phyloP scores from a whole-genome alignment of 371 early-diverging fungal genomes.

The Mortierella sp. region DNA sequence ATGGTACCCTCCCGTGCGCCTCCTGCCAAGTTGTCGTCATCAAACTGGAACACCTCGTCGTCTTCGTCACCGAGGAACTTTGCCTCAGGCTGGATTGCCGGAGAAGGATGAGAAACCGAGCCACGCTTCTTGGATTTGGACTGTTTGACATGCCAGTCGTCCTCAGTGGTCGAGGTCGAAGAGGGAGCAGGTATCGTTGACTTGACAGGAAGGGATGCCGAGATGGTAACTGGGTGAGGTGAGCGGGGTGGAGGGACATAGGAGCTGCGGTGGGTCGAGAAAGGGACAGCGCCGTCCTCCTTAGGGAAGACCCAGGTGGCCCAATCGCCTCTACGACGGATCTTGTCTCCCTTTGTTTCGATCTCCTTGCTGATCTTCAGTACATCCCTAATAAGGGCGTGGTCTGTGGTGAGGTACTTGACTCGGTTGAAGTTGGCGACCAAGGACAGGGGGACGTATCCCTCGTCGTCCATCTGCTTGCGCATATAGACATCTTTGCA shows the following conservation, averaged over 20 bases:
- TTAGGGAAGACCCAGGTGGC: constrained; percentile 80
- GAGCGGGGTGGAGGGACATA: constrained; percentile 37
- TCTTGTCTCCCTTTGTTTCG: constrained; percentile 72
- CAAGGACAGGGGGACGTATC: constrained; percentile 80
- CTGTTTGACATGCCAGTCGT: constrained; percentile 53
- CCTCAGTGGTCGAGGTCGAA: constrained; percentile 25
- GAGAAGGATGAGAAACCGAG: constrained; percentile 38
- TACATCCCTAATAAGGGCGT: constrained; percentile 72
- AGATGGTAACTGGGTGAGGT: constrained; percentile 32
- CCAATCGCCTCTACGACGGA: constrained; percentile 84
- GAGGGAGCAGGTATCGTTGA: constrained; percentile 20
- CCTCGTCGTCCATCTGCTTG: constrained; percentile 88
- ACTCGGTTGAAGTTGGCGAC: constrained; percentile 92
- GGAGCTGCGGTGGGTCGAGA: constrained; percentile 26
- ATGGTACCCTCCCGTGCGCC: constrained; percentile 66
- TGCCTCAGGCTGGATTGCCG: constrained; percentile 16
- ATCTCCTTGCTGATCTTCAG: constrained; percentile 68
- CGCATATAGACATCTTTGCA: constrained; percentile 95
- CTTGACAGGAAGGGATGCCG: constrained; percentile 61
- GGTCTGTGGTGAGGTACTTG: constrained; percentile 76
- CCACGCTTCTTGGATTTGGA: constrained; percentile 43
- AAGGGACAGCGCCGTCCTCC: constrained; percentile 56
- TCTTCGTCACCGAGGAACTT: constrained; percentile 62
- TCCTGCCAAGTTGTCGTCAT: constrained; percentile 77
- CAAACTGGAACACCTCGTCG: constrained; percentile 84